These are phyloP conservation scores for Puccinia triticina DNA, from an alignment of 1,284 basidiomycete species.

Conservation along the genomic window DNA sequence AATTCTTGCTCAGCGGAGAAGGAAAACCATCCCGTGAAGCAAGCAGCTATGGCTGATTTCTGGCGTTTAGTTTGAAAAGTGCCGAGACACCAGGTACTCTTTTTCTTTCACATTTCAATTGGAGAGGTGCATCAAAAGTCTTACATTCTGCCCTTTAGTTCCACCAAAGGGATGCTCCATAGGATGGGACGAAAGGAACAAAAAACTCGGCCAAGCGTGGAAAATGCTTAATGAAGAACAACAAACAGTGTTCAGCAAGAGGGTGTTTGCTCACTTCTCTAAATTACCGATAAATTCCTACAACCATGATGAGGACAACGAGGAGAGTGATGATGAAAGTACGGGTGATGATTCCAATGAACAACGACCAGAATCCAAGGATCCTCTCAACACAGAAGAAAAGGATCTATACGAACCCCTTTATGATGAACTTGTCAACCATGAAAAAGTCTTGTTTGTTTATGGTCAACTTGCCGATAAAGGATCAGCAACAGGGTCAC, in stretches of 20 bases:
- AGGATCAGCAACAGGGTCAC: background rate
- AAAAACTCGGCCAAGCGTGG: background rate
- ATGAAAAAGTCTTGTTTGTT: background rate
- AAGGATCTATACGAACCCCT: background rate
- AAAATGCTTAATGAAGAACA: background rate
- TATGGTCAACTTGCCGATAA: background rate
- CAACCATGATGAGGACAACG: background rate
- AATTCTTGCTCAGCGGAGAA: background rate
- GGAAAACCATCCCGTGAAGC: background rate
- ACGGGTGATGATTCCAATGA: background rate
- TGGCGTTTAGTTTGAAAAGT: conserved; percentile 4
- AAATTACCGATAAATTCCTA: background rate
- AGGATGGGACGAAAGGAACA: conserved; percentile 1
- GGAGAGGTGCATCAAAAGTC: background rate
- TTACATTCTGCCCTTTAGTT: background rate
- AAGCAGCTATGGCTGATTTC: background rate
- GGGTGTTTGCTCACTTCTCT: background rate
- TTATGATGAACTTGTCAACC: background rate
- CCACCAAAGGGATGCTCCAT: background rate
- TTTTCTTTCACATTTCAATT: background rate
- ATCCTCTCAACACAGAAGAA: background rate
- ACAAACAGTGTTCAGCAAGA: background rate
- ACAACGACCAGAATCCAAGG: background rate
- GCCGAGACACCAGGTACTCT: background rate
- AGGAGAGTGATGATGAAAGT: too few relatives aligned